Evolutionary conservation across 106 monocot genomes (phyloP).

Genomic region (Narthecium ossifragum): DNA sequence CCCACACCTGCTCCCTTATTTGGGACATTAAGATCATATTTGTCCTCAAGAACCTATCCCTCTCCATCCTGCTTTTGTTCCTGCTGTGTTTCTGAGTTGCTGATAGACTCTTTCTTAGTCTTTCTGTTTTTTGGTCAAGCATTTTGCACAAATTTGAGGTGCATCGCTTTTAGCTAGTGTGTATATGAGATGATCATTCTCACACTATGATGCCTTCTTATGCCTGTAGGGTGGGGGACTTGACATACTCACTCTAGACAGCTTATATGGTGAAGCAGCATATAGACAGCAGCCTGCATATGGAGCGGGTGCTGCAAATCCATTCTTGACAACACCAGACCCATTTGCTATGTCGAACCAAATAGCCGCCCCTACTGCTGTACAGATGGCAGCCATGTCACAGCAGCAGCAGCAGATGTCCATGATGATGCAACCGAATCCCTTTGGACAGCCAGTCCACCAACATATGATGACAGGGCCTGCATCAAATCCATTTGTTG

Average conservation of each 20-base stretch:
- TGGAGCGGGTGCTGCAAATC: conserved; percentile 39
- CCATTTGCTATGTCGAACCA: conserved; percentile 57
- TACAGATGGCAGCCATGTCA: conserved; percentile 70
- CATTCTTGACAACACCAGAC: conserved; percentile 52
- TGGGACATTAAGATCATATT: no score
- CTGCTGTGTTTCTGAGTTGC: no score
- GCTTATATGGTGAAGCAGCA: conserved; percentile 68
- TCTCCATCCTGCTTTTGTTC: no score
- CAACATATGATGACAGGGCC: conserved; percentile 19
- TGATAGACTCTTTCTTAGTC: no score
- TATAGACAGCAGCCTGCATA: conserved; percentile 50
- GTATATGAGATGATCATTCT: no score
- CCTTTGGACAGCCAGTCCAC: conserved; percentile 29
- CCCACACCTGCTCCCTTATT: no score
- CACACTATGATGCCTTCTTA: not conserved
- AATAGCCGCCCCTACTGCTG: conserved; percentile 44
- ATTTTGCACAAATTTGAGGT: no score
- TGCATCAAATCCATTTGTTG: conserved; percentile 49
- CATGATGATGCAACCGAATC: conserved; percentile 43
- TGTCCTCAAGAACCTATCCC: no score
- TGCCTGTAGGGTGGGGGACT: conserved; percentile 57
- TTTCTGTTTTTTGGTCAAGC: no score
- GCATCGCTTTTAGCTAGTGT: no score
- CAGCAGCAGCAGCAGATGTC: conserved; percentile 54
- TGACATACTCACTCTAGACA: conserved; percentile 69